phyloP scores from a whole-genome alignment of 495 filamentous ascomycete genomes.

The Xylaria grammica region DNA sequence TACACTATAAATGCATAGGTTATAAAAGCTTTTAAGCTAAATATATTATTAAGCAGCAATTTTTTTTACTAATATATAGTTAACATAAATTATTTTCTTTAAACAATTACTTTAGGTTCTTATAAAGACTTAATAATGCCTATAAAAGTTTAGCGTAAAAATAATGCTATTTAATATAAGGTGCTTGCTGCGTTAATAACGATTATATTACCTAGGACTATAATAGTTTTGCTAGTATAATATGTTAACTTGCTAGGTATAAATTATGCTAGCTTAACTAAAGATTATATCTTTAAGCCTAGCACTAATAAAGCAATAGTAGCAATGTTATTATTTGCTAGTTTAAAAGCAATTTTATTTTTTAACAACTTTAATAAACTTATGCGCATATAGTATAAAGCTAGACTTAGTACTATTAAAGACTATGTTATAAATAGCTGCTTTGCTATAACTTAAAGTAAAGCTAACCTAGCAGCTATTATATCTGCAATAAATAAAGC shows the following conservation, averaged over 20 bases:
- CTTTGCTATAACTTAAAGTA: neutral
- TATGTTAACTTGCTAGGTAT: neutral
- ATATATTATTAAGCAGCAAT: conserved; percentile 7
- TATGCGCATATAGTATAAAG: neutral
- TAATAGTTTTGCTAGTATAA: conserved; percentile 3
- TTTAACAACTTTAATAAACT: neutral
- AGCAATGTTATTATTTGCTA: neutral
- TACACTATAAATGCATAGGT: too few relatives aligned
- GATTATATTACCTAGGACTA: too few relatives aligned
- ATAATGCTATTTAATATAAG: too few relatives aligned
- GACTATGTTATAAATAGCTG: neutral
- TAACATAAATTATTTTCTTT: conserved; percentile 1
- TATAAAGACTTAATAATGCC: neutral
- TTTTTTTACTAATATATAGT: conserved; percentile 14
- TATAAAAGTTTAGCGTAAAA: too few relatives aligned
- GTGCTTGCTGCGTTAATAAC: too few relatives aligned
- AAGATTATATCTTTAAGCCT: neutral
- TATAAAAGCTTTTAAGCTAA: neutral
- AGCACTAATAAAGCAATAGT: neutral
- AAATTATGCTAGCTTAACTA: too few relatives aligned
- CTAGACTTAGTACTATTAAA: neutral
- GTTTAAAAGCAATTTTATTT: neutral
- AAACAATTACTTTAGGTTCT: neutral
- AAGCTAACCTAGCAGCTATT: neutral
- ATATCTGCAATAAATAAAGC: neutral